Evolutionary conservation across 352 stramenopile genomes (phyloP), one percentile per base, ranked within the genome.

Genomic region (Phytopythium aichiense): DNA sequence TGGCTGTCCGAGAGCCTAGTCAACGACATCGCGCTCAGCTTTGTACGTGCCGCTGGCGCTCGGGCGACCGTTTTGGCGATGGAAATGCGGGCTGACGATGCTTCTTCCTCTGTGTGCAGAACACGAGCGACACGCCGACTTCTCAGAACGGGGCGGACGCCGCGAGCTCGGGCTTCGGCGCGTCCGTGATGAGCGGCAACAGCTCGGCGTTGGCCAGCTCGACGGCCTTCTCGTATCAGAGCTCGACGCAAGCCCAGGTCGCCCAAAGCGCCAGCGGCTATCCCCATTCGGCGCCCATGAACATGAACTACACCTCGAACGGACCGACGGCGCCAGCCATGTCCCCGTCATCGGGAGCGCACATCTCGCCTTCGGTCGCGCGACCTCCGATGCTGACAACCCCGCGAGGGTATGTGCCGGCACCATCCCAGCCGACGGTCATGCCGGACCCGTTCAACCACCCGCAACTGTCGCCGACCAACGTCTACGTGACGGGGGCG

Each of bases 1-100:
- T 90, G 80, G 80, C 64, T 92, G 13, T 87, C 83, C 11, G 79
- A 90, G 61, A 89, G 77, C 54, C 76, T 91, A 53, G 84, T 91
- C 35, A 87, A 89, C 64, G 82, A 91, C 50, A 86, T 91, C 51
- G 69, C 73, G 16, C 69, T 84, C 31, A 89, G 82, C 60, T 85
- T 89, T 46, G 68, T 75, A 72, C 46, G 68, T 73, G 23, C 25
- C 38, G 13, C 53, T 3, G 2, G 8, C 35, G 9, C 53, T 22
- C 9, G 4, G 2, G 23, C 20, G 18, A 28, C 5, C 6, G 0
- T 56, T 18, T 0, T 42, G 11, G 1, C 7, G 18, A 25, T n/a
- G 6, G 6, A n/a, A 13, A 49, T 15, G 8, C 7, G n/a, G 7
- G 5, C 20, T 31, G 12, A 31, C 38, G 18, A 16, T 18, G 13